Base-by-base conservation (phyloP, 331 rosid species). In the Malus hybrid region DNA sequence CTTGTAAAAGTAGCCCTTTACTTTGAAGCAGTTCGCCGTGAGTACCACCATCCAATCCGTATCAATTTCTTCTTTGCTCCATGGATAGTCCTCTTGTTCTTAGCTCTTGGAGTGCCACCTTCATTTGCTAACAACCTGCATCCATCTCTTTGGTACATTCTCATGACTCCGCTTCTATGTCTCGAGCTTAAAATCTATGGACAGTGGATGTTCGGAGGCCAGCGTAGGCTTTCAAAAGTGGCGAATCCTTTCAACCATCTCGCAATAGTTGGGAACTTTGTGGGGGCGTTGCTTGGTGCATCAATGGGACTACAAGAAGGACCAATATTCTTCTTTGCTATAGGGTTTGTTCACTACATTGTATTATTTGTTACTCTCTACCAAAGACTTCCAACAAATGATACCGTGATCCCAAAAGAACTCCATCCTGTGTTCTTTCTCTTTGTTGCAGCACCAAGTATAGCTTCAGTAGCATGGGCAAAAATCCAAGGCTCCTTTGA, bases 121-220 rank as follows among this genome's bases (percentile, higher is more conserved):
- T 88, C 95, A 39, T 32, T 93, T 65, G 29, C 86, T 22, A 42
- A 79, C 67, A 10, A 83, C 57, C 80, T 91, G 48, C 93, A 44
- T 67, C 88, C 78, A 4, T 65, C 80, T 33, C 86, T 93, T 71
- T 91, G 98, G 97, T 93, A 93, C 80, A 22, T 90, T 78, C 86
- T 93, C 16, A 93, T 93, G 98, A 2, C 55, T 3, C 98, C 97
- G 16, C 39, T 93, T 7, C 76, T 93, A 22, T 75, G 77, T 34
- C 98, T 91, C 31, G 97, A 90, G 86, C 90, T 93, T 29, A 93
- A 93, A 88, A 87, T 93, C 57, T 93, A 93, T 63, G 98, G 97
- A 82, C 97, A 93, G 65, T 93, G 97, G 98, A 90, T 93, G 96
- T 93, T 95, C n/a, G 97, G 97, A 29, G 98, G 98, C 4, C 96